These are phyloP conservation scores for Metarhizium humberi DNA, from an alignment of 2,329 filamentous ascomycete genomes.

Conservation along the genomic window DNA sequence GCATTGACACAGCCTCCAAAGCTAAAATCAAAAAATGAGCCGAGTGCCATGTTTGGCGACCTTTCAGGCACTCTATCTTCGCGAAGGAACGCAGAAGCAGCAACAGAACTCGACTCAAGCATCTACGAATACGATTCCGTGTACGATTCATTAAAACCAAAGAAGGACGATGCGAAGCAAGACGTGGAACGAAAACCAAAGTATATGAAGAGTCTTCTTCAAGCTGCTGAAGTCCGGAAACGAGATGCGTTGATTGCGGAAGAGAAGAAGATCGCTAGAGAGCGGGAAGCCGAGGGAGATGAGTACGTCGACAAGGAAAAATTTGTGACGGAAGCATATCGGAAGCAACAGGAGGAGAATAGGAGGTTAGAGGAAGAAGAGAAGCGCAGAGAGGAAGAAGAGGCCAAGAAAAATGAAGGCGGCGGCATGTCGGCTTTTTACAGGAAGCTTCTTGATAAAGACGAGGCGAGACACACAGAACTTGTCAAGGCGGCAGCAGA, in stretches of 20 bases:
- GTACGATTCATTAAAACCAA: conserved; percentile 66
- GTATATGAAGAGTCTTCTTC: conserved; percentile 68
- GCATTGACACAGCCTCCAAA: conserved; percentile 30
- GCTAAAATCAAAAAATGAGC: conserved; percentile 32
- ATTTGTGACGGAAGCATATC: conserved; percentile 79
- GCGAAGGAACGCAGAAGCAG: conserved; percentile 54
- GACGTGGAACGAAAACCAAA: conserved; percentile 57
- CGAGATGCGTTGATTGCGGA: conserved; percentile 69
- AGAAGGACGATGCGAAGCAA: conserved; percentile 46
- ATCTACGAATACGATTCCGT: conserved; percentile 82
- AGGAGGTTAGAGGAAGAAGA: conserved; percentile 63
- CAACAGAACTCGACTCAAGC: conserved; percentile 57
- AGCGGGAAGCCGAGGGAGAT: conserved; percentile 72
- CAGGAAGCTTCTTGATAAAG: conserved; percentile 60
- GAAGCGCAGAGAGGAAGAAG: conserved; percentile 51
- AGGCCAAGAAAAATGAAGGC: conserved; percentile 51
- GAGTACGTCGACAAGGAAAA: conserved; percentile 76
- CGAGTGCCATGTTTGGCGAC: conserved; percentile 48
- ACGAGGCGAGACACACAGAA: conserved; percentile 61
- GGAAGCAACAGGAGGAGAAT: conserved; percentile 71
- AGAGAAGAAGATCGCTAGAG: conserved; percentile 69
- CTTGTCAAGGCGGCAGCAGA: conserved; percentile 58
- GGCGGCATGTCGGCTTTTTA: conserved; percentile 75
- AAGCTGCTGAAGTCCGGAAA: conserved; percentile 66
- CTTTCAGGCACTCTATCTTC: conserved; percentile 56